Base-by-base conservation (phyloP, 164 flowering plant genomes). In the Magnolia kwangsiensis region DNA sequence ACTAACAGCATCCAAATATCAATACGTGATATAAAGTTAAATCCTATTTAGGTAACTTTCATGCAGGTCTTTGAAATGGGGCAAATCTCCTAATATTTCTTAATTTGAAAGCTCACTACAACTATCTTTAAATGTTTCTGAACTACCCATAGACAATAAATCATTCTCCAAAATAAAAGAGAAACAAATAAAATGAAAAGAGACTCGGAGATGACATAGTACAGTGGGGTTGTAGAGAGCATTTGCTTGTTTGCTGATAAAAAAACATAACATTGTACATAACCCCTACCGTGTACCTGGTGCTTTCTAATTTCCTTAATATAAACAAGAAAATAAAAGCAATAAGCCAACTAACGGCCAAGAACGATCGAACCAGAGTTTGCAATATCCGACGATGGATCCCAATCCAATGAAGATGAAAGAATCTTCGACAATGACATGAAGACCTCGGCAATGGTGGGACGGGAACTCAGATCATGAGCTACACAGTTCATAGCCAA, bases 331-430 rank as follows among this genome's bases (percentile, higher is more conserved):
- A 29, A 21, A 55, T 63, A 31, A 18, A 24, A 1, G 21, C 45
- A 9, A 29, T n/a, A 18, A 69, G 14, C 7, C 50, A 45, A 4
- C 49, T 69, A 27, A 13, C 71, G 10, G 75, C 77, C 82, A 67
- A 63, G 75, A 80, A 83, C 73, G 1, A 79, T n/a, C 19, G 88
- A 85, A n/a, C 71, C 74, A 51, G 87, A 87, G 59, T 78, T 29
- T 84, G 67, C 9, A 84, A 83, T 86, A 50, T 85, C 82, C 5
- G 92, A 89, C 13, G 95, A 87, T 55, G 61, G 61, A 85, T 90
- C 93, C 94, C 92, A 90, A 72, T 90, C 92, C 82, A 84, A 11
- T 0, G 90, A 88, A 58, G 92, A 86, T 0, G 93, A 88, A 1
- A 82, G 81, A 51, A 91, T 85, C 85, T 86, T 87, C 13, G 91